Evolutionary conservation across 805 yeast species (phyloP).

Genomic region (Limtongia smithiae): DNA sequence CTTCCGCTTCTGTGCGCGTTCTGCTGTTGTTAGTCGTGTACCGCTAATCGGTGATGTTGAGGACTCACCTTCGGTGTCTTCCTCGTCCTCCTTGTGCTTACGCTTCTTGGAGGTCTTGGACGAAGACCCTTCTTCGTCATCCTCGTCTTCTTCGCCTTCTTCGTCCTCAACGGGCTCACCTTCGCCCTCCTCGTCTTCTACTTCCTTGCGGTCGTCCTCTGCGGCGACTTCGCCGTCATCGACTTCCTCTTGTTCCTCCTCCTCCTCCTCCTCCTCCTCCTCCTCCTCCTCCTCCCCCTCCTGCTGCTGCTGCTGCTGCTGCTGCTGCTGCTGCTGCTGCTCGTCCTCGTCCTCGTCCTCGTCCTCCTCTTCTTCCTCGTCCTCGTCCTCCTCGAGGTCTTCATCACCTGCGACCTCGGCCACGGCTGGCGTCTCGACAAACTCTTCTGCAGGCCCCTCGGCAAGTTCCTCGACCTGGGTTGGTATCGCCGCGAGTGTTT

Average conservation of each 20-base stretch:
- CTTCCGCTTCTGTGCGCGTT: constrained; percentile 47
- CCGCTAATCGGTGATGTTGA: too few species aligned
- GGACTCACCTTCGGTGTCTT: constrained; percentile 23
- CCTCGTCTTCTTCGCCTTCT: constrained; percentile 25
- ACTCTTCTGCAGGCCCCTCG: too few species aligned
- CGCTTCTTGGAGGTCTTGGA: too few species aligned
- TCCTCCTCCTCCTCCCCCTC: constrained; percentile 19
- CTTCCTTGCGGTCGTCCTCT: constrained; percentile 14
- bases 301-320: constrained; percentile 23
- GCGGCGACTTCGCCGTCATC: constrained; percentile 15
- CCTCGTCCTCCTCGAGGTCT: constrained; percentile 28
- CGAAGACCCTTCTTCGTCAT: constrained; percentile 1
- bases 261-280: constrained; percentile 19
- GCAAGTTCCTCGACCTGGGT: too few species aligned
- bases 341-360: constrained; percentile 29
- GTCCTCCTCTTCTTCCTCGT: constrained; percentile 22
- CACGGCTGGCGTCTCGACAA: not conserved
- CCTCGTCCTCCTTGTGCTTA: constrained; percentile 9
- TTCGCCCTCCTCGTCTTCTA: constrained; percentile 14
- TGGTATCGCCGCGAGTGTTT: too few species aligned
- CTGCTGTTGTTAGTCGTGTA: too few species aligned
- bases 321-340: constrained; percentile 33
- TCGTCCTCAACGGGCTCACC: constrained; percentile 27
- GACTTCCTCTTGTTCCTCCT: constrained; percentile 10
- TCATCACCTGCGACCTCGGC: constrained; percentile 23